Conservation (phyloP, 2,329 filamentous ascomycete species). For the Hypoxylon sp. region DNA sequence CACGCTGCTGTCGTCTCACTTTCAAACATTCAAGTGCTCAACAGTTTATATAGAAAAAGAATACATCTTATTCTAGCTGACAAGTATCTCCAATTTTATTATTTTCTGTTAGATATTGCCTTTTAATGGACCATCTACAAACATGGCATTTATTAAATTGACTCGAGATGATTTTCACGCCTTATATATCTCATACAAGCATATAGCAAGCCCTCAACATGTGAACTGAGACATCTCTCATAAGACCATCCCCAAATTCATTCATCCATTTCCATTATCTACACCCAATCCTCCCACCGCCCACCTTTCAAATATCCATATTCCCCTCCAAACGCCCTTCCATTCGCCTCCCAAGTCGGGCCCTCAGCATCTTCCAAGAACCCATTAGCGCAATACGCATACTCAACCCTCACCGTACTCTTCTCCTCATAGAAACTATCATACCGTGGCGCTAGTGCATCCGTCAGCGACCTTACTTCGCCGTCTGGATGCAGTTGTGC, state of each 20-base stretch:
- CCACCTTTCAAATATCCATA: conserved; percentile 42
- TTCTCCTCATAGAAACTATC: conserved; percentile 61
- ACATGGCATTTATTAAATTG: background rate
- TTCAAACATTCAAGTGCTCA: background rate
- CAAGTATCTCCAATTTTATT: no score
- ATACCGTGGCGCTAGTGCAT: conserved; percentile 59
- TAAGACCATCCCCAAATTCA: background rate
- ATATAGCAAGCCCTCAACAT: background rate
- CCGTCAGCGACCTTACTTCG: conserved; percentile 58
- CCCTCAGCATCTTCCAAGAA: conserved; percentile 49
- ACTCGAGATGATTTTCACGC: background rate
- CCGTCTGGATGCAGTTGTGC: conserved; percentile 62
- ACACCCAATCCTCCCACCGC: conserved; percentile 49
- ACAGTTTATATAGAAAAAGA: background rate
- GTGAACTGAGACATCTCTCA: background rate
- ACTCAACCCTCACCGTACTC: conserved; percentile 58
- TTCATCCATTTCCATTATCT: background rate
- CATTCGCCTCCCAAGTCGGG: conserved; percentile 45
- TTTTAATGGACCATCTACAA: background rate
- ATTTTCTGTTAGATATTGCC: background rate
- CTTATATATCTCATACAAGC: background rate
- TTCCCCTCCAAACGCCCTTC: conserved; percentile 26
- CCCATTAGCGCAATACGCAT: conserved; percentile 59
- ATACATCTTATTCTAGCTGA: background rate
- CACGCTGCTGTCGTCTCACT: background rate